Evolutionary conservation across 768 basidiomycete genomes (phyloP).

Genomic region (Tremella fuciformis): DNA sequence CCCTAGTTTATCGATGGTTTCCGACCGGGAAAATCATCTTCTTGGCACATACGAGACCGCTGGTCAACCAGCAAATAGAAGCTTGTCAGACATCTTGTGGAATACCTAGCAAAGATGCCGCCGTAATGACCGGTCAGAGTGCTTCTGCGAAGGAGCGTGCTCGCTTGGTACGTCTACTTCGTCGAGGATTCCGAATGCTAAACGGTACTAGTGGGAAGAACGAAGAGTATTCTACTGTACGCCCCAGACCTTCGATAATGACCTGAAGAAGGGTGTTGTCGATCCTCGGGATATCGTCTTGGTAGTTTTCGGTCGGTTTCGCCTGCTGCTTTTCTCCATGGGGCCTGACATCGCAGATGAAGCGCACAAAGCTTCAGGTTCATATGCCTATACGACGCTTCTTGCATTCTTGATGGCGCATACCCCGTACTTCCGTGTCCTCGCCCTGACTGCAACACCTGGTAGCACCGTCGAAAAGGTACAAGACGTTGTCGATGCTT

Average conservation of each 20-base stretch:
- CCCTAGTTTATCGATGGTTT: slow-evolving; percentile 50
- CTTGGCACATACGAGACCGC: slow-evolving; percentile 91
- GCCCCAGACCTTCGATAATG: slow-evolving; percentile 88
- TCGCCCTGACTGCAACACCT: slow-evolving; percentile 94
- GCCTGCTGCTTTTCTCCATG: background rate
- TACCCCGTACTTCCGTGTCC: slow-evolving; percentile 86
- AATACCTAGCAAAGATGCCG: slow-evolving; percentile 79
- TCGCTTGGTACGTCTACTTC: slow-evolving; percentile 17
- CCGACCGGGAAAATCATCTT: slow-evolving; percentile 67
- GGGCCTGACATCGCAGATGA: slow-evolving; percentile 62
- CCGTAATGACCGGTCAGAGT: slow-evolving; percentile 76
- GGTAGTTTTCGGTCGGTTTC: slow-evolving; percentile 70
- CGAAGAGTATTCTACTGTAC: slow-evolving; percentile 87
- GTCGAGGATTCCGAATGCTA: slow-evolving; percentile 1
- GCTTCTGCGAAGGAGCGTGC: slow-evolving; percentile 29
- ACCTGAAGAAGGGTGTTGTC: slow-evolving; percentile 68
- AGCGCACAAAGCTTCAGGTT: slow-evolving; percentile 89
- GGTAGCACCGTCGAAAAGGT: slow-evolving; percentile 81
- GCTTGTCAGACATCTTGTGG: slow-evolving; percentile 92
- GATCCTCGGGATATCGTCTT: slow-evolving; percentile 78
- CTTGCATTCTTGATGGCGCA: slow-evolving; percentile 87
- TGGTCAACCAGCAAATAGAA: slow-evolving; percentile 90
- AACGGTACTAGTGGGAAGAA: slow-evolving; percentile 40
- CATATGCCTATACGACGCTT: slow-evolving; percentile 86
- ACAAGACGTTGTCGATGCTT: slow-evolving; percentile 80